Percentiles rank a stretch among this genome's conserved stretches.
Conservation (phyloP, 192 early-diverging fungal species). For the Coemansia sp. region DNA sequence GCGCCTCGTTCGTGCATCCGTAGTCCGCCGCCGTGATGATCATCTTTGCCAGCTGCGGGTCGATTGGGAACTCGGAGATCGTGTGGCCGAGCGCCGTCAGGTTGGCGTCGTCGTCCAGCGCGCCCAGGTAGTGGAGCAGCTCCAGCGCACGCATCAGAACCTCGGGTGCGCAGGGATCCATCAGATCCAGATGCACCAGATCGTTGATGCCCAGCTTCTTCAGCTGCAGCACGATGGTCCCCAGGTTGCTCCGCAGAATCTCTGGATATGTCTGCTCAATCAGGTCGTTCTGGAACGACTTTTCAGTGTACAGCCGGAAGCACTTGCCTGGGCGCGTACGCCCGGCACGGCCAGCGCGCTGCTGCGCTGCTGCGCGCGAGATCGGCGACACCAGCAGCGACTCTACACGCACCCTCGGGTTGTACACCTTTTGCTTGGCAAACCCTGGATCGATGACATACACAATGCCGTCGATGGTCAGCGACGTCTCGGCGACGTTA, state of each 20-base stretch:
- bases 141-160: slow-evolving; percentile 98
- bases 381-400: slow-evolving; percentile 94
- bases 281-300: slow-evolving; percentile 88
- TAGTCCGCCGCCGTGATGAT: slow-evolving; percentile 83
- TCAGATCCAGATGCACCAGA: slow-evolving; percentile 98
- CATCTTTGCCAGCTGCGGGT: slow-evolving; percentile 94
- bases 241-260: slow-evolving; percentile 95
- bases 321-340: slow-evolving; percentile 96
- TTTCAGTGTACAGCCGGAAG: slow-evolving; percentile 98
- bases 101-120: slow-evolving; percentile 93
- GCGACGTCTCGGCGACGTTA: slow-evolving; percentile 96
- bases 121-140: slow-evolving; percentile 91
- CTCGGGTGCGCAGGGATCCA: slow-evolving; percentile 99
- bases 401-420: slow-evolving; percentile 96
- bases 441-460: slow-evolving; percentile 99
- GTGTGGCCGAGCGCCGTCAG: slow-evolving; percentile 76
- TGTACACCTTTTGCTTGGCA: slow-evolving; percentile 99
- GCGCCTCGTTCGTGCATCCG: slow-evolving; percentile 88
- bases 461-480: slow-evolving; percentile 99
- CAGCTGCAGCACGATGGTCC: slow-evolving; percentile 93
- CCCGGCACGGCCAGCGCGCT: slow-evolving; percentile 98
- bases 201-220: slow-evolving; percentile 98
- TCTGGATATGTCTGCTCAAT: slow-evolving; percentile 98
- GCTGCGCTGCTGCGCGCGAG: slow-evolving; percentile 92
- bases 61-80: slow-evolving; percentile 97